phyloP scores from a whole-genome alignment of 2,329 filamentous ascomycete species.

The Pestalotiopsis sp. region DNA sequence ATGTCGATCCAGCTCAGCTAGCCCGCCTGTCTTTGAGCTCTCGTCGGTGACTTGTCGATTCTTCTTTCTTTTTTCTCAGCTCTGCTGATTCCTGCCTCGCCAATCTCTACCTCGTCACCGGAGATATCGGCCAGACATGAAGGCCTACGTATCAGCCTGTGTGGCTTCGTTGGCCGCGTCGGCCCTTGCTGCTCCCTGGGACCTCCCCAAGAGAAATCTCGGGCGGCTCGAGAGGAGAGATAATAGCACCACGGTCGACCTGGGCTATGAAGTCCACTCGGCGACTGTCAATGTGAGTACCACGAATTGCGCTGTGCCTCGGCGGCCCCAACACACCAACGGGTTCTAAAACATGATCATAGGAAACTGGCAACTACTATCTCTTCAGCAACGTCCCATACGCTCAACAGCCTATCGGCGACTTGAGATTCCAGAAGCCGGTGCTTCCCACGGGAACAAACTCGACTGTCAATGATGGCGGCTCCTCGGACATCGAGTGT shows the following conservation, averaged over 20 bases:
- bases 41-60: not conserved
- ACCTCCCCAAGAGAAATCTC: not conserved
- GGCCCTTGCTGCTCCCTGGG: constrained; percentile 4
- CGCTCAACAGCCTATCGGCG: constrained; percentile 17
- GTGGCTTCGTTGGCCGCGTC: constrained; percentile 3
- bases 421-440: constrained; percentile 34
- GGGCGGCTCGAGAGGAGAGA: not conserved
- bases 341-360: not conserved
- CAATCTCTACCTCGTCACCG: not conserved
- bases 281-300: constrained; percentile 26
- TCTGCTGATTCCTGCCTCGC: not conserved
- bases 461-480: constrained; percentile 25
- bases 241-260: constrained; percentile 22
- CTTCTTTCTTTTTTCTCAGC: not conserved
- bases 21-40: not conserved
- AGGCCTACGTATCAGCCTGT: constrained; percentile 6
- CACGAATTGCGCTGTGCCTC: not conserved
- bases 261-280: constrained; percentile 31
- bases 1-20: constrained; percentile 2
- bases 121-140: constrained; percentile 1
- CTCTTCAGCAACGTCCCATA: constrained; percentile 42
- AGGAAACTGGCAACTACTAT: constrained; percentile 37
- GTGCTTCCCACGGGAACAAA: constrained; percentile 26
- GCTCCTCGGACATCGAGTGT: constrained; percentile 26
- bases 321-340: not conserved